Evolutionary conservation across 179 eudicot genomes (phyloP).

Genomic region (Beta corolliflora): DNA sequence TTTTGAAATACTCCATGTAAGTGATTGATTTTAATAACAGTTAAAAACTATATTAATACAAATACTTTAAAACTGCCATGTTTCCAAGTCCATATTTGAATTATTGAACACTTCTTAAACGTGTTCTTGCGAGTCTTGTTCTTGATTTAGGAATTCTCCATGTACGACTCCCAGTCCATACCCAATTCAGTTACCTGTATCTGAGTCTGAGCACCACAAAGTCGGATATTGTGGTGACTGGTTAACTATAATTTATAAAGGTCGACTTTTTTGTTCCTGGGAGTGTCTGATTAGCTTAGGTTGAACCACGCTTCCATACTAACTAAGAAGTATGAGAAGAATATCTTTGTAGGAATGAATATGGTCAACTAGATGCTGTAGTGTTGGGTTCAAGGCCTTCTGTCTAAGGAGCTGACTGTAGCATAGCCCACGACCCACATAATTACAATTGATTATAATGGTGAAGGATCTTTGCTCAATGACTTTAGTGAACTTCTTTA

Average conservation of each 20-base stretch:
- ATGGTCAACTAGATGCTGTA: background rate
- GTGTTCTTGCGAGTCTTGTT: background rate
- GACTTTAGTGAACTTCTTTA: background rate
- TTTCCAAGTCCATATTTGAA: background rate
- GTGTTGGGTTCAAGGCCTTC: background rate
- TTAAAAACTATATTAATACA: no score
- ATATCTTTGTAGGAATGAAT: background rate
- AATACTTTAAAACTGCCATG: no score
- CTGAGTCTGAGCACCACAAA: background rate
- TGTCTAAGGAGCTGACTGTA: background rate
- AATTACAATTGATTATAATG: background rate
- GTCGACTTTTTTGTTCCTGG: no score
- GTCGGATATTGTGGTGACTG: background rate
- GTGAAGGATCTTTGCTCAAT: background rate
- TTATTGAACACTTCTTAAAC: background rate
- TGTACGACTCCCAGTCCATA: no score
- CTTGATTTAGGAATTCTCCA: background rate
- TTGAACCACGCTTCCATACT: background rate
- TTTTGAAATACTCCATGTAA: no score
- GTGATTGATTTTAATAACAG: no score
- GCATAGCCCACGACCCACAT: background rate
- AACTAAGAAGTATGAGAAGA: background rate
- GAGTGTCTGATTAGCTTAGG: no score
- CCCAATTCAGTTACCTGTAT: no score
- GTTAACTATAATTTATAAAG: no score